Evolutionary conservation across 176 grass and related monocot genomes (phyloP).

Genomic region (Oryza punctata): DNA sequence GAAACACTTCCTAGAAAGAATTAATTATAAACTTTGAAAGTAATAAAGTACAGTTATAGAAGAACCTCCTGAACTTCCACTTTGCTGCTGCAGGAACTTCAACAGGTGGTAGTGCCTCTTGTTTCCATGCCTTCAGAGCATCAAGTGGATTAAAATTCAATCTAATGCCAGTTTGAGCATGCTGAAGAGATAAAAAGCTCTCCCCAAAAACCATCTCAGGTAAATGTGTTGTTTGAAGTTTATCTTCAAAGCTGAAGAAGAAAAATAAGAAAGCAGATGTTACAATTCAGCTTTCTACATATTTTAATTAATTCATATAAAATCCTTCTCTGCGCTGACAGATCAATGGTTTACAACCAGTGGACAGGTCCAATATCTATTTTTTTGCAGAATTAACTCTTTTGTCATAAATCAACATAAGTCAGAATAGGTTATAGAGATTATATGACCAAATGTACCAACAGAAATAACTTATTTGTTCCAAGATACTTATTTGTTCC

Average conservation of each 20-base stretch:
- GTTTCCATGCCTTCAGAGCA: slow-evolving; percentile 90
- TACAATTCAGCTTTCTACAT: background rate
- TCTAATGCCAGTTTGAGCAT: slow-evolving; percentile 53
- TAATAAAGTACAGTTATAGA: slow-evolving; percentile 1
- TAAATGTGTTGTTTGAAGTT: slow-evolving; percentile 77
- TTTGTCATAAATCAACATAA: background rate
- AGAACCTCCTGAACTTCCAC: slow-evolving; percentile 95
- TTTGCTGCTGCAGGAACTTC: slow-evolving; percentile 93
- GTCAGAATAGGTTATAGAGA: background rate
- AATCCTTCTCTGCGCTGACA: background rate
- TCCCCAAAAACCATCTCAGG: slow-evolving; percentile 98
- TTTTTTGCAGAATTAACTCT: background rate
- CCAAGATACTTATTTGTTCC: too few species aligned
- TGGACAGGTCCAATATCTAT: background rate
- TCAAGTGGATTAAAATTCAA: slow-evolving; percentile 85
- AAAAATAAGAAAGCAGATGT: background rate
- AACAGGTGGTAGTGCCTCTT: slow-evolving; percentile 81
- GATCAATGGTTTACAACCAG: background rate
- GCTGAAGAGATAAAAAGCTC: slow-evolving; percentile 69
- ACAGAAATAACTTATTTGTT: background rate
- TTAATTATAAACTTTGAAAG: background rate
- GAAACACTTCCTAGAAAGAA: slow-evolving; percentile 5
- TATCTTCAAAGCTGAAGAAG: slow-evolving; percentile 73
- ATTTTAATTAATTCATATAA: background rate
- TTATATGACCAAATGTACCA: background rate